A percentile compares a stretch with the other conserved stretches of the same genome.
Conservation (phyloP, 331 rosid species). For the Malus hybrid region DNA sequence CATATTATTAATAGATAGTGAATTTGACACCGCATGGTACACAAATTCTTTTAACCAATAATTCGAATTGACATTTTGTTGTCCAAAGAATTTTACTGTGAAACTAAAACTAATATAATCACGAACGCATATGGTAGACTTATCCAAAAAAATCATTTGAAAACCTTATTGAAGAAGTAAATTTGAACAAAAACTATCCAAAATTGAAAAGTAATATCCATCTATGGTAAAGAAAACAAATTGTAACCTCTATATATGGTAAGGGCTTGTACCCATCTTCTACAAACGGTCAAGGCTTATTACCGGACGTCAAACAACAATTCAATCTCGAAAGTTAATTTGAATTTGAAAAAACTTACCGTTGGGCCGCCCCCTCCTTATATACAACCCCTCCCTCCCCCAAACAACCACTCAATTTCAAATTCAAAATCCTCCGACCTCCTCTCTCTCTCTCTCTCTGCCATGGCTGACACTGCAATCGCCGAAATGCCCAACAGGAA, state of each 20-base stretch:
- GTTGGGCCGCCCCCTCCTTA: constrained; percentile 32
- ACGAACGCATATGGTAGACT: too few relatives aligned
- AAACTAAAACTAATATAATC: too few relatives aligned
- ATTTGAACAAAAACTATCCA: too few relatives aligned
- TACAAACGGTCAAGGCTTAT: constrained; percentile 23
- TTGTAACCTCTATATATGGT: too few relatives aligned
- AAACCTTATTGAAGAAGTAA: too few relatives aligned
- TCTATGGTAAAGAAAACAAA: too few relatives aligned
- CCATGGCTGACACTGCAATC: constrained; percentile 50
- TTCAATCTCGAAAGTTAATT: constrained; percentile 14
- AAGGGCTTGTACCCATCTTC: not conserved
- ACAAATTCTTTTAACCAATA: too few relatives aligned
- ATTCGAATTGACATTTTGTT: accelerated
- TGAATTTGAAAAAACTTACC: constrained; percentile 44
- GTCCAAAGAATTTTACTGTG: too few relatives aligned
- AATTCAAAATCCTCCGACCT: not conserved
- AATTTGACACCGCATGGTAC: not conserved
- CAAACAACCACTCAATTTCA: not conserved
- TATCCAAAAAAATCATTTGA: too few relatives aligned
- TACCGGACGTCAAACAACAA: not conserved
- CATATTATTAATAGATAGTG: not conserved
- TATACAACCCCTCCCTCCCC: constrained; percentile 2
- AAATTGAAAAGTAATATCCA: too few relatives aligned
- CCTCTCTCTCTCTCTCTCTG: not conserved
- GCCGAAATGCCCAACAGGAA: constrained; percentile 34